Conservation (phyloP, 2,329 filamentous ascomycete species). For the Xylaria digitata region DNA sequence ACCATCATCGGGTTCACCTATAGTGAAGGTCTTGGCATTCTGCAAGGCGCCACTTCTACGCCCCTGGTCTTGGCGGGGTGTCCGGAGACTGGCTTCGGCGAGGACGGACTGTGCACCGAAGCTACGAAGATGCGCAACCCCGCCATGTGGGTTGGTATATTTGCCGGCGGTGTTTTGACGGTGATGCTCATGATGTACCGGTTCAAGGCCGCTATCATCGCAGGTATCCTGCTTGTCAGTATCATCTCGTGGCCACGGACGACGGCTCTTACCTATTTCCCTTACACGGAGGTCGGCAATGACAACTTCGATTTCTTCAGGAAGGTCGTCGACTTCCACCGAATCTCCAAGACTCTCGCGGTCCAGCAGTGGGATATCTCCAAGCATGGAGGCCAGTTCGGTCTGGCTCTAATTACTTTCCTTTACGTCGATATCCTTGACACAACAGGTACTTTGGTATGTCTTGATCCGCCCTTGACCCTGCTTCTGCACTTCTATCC, state of each 20-base stretch:
- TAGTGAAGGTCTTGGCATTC: constrained; percentile 81
- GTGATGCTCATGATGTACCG: constrained; percentile 85
- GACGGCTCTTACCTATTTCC: constrained; percentile 84
- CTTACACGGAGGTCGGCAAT: constrained; percentile 75
- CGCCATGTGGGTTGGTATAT: constrained; percentile 88
- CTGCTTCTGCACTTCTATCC: neutral
- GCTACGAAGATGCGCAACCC: constrained; percentile 82
- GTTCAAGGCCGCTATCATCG: constrained; percentile 87
- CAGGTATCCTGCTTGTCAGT: constrained; percentile 83
- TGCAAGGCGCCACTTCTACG: constrained; percentile 74
- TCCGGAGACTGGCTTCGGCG: constrained; percentile 54
- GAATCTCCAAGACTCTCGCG: constrained; percentile 74
- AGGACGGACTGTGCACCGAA: constrained; percentile 69
- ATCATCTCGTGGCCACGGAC: constrained; percentile 88
- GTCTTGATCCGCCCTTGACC: neutral
- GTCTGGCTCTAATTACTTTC: constrained; percentile 86
- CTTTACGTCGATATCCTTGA: constrained; percentile 92
- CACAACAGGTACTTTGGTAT: constrained; percentile 77
- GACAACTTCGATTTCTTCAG: constrained; percentile 86
- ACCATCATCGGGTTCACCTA: constrained; percentile 82
- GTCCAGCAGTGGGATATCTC: constrained; percentile 80
- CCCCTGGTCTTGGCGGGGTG: constrained; percentile 83
- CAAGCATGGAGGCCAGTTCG: constrained; percentile 78
- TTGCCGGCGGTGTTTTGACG: constrained; percentile 83
- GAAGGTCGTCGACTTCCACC: constrained; percentile 85